Conservation (phyloP, 202 grass and related monocot genomes). For the Setaria italica region DNA sequence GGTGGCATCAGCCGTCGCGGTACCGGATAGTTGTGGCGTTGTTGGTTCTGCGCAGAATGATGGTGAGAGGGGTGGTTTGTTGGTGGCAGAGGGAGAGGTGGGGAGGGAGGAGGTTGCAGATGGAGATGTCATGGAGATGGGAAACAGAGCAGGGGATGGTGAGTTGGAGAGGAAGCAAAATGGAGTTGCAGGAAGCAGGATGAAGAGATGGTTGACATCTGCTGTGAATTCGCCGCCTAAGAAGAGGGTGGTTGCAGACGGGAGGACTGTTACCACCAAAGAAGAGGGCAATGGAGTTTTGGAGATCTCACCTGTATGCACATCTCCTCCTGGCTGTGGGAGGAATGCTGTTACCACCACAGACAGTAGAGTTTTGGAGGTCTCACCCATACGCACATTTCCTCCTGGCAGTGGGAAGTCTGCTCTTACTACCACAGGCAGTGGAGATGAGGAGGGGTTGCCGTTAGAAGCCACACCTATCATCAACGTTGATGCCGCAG, state of each 20-base stretch:
- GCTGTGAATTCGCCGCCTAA: conserved; percentile 48
- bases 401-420: conserved; percentile 39
- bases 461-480: conserved; percentile 4
- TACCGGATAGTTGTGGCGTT: not conserved
- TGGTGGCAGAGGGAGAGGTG: not conserved
- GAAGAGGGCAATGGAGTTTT: not conserved
- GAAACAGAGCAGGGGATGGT: not conserved
- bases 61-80: not conserved
- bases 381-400: conserved; percentile 46
- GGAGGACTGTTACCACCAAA: conserved; percentile 5
- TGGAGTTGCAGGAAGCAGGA: conserved; percentile 25
- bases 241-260: conserved; percentile 49
- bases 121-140: not conserved
- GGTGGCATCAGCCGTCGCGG: not conserved
- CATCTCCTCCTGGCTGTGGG: conserved; percentile 50
- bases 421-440: conserved; percentile 18
- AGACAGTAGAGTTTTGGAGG: not conserved
- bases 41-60: conserved; percentile 9
- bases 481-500: conserved; percentile 17
- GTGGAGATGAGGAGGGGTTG: conserved; percentile 21
- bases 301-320: conserved; percentile 31
- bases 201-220: conserved; percentile 52
- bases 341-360: conserved; percentile 8
- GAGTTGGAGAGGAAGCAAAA: conserved; percentile 30
- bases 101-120: not conserved